Evolutionary conservation across 2,329 filamentous ascomycete genomes (phyloP), one percentile per base, ranked within the genome.

Genomic region (Atkinsonella hypoxylon): DNA sequence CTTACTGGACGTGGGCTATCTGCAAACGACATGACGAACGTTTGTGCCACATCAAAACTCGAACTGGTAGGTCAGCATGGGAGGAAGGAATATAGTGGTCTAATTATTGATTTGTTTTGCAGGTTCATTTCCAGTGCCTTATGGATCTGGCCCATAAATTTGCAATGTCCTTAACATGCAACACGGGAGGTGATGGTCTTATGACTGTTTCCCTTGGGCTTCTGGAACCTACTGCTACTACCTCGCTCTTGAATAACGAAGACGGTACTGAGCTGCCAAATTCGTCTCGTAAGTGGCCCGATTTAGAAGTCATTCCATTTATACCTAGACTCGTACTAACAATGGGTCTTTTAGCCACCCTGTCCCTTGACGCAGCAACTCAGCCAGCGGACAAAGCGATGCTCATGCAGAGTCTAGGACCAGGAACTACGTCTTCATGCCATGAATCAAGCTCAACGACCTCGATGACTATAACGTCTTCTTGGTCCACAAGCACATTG

Each of bases 61-160:
- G 50, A 54, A 52, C 47, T 31, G 44, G 53, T 50, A 42, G n/a
- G 53, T n/a, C 22, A 1, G 26, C 26, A 26, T 26, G 26, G 26
- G 26, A 7, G 30, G 13, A 12, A 3, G 9, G 15, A 13, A 34
- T 15, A 41, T 18, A 3, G 4, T 11, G 10, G 42, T 17, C 31
- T 17, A 12, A 8, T n/a, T 47, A 30, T 30, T 47, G n/a, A 47
- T 20, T 26, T n/a, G 6, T 55, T 50, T 43, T 60, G 54, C 15
- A 67, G 65, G 56, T 59, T 34, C 53, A 66, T 13, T 67, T 65
- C 36, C 55, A 60, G 34, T 67, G 65, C 45, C 54, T 67, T 2
- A 53, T 60, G 18, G 42, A 53, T 2, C 54, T 62, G 47, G 55
- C 58, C 18, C 54, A 53, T 9, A 55, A 54, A 1, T 51, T 65